These are phyloP conservation scores for Grosmannia huntii DNA, from an alignment of 2,329 filamentous ascomycete species.

Conservation along the genomic window DNA sequence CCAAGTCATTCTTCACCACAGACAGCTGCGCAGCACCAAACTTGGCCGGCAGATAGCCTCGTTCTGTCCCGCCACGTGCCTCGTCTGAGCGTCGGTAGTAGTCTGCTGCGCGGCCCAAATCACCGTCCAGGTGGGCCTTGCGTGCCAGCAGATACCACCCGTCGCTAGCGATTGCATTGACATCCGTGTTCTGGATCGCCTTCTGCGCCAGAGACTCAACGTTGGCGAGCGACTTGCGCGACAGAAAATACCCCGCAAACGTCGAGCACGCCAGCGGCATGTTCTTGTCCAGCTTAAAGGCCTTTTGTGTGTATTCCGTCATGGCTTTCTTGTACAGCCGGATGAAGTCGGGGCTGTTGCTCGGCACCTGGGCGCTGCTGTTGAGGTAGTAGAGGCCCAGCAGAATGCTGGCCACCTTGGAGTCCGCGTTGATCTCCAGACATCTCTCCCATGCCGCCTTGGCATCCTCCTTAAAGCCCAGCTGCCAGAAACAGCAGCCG, in stretches of 20 bases:
- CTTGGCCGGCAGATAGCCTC: conserved; percentile 84
- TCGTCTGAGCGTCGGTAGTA: conserved; percentile 87
- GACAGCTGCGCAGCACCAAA: conserved; percentile 87
- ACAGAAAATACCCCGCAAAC: conserved; percentile 82
- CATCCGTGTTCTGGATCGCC: conserved; percentile 89
- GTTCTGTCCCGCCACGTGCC: conserved; percentile 80
- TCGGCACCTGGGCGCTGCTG: conserved; percentile 67
- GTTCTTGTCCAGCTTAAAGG: conserved; percentile 87
- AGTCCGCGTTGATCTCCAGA: conserved; percentile 67
- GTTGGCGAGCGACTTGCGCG: conserved; percentile 65
- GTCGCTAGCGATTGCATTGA: conserved; percentile 92
- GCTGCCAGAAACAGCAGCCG: conserved; percentile 92
- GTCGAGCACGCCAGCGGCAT: conserved; percentile 81
- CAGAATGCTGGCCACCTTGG: conserved; percentile 81
- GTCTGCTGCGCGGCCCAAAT: conserved; percentile 63
- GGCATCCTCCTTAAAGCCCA: conserved; percentile 88
- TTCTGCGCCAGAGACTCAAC: conserved; percentile 82
- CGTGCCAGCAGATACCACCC: conserved; percentile 92
- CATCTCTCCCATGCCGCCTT: conserved; percentile 81
- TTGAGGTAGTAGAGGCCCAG: conserved; percentile 85
- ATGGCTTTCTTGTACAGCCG: conserved; percentile 84
- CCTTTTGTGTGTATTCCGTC: conserved; percentile 84
- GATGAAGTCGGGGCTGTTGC: conserved; percentile 74
- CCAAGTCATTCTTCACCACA: conserved; percentile 69
- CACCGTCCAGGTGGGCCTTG: conserved; percentile 75